These are phyloP conservation scores for Dissoconium aciculare DNA, from an alignment of 2,329 filamentous ascomycete species.

Conservation along the genomic window DNA sequence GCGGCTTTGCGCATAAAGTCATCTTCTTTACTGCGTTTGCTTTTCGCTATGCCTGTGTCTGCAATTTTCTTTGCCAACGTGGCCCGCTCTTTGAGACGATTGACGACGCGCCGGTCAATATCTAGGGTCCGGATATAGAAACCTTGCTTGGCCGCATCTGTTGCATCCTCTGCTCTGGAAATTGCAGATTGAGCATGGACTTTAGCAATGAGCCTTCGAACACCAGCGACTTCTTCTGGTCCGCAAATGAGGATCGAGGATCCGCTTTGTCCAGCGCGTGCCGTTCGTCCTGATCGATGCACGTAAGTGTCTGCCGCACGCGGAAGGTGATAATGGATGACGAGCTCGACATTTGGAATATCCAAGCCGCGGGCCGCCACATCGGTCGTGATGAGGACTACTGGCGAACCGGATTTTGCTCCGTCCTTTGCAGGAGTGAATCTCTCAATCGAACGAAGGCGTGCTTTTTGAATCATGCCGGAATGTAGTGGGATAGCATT, in stretches of 20 bases:
- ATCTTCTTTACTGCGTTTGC: conserved; percentile 70
- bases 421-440: conserved; percentile 47
- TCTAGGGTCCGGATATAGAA: conserved; percentile 69
- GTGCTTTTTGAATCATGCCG: conserved; percentile 90
- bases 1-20: conserved; percentile 72
- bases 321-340: conserved; percentile 91
- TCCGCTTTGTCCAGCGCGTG: conserved; percentile 62
- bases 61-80: conserved; percentile 75
- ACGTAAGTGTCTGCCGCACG: conserved; percentile 87
- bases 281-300: conserved; percentile 86
- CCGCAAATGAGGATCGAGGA: conserved; percentile 78
- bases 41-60: conserved; percentile 69
- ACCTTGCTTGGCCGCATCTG: conserved; percentile 33
- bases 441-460: conserved; percentile 78
- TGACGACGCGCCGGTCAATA: conserved; percentile 64
- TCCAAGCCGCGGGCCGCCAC: conserved; percentile 88
- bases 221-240: conserved; percentile 78
- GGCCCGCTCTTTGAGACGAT: conserved; percentile 61
- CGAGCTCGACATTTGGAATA: conserved; percentile 74
- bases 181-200: conserved; percentile 52
- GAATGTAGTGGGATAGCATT: conserved; percentile 71
- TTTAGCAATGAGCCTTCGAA: conserved; percentile 69
- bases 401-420: conserved; percentile 32
- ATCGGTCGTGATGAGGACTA: conserved; percentile 80
- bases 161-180: conserved; percentile 27